Base-by-base conservation (phyloP, 2,329 filamentous ascomycete species). In the Diaporthe citriasiana region DNA sequence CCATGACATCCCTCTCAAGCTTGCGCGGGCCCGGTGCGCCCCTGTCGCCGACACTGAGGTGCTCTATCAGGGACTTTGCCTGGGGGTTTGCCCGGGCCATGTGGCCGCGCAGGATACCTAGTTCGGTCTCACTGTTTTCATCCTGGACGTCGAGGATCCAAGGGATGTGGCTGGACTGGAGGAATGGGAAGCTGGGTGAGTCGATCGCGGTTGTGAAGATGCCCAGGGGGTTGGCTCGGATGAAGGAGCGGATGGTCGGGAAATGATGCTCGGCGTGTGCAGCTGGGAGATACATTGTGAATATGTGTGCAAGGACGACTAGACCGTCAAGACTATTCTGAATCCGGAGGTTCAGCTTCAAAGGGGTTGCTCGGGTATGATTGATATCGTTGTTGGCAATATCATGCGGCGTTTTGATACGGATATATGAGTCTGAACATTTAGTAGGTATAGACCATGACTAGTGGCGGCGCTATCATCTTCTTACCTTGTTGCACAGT, bases 61-160 rank as follows among this genome's bases (percentile, higher is more conserved):
- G 80, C 68, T 90, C 87, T 57, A 91, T 87, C 73, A 93, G 85
- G 27, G 87, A 86, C 79, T 93, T 92, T 78, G 84, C 83, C 77
- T 93, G 92, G 0, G 91, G 91, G 76, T 94, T 94, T 47, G 85
- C 84, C 40, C 88, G 84, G 0, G 91, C 91, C 38, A 93, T 80
- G 77, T 94, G 92, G 4, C 90, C 91, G 3, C 91, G 86, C 4
- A 94, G 84, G 4, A 78, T 79, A 2, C 76, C 79, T 0, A 85
- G 79, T n/a, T 86, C 83, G 0, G 82, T 82, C 65, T 84, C 82
- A 74, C 79, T 83, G 4, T 78, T 55, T 45, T 85, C 82, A 74
- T 87, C 83, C 7, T 83, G 74, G 12, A 87, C 78, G 74, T 92
- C 89, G 1, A 93, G 81, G 0, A 92, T 78, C 77, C 86, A 92